These are phyloP conservation scores for Cucumis melo DNA, from an alignment of 306 rosid genomes.

Conservation along the genomic window DNA sequence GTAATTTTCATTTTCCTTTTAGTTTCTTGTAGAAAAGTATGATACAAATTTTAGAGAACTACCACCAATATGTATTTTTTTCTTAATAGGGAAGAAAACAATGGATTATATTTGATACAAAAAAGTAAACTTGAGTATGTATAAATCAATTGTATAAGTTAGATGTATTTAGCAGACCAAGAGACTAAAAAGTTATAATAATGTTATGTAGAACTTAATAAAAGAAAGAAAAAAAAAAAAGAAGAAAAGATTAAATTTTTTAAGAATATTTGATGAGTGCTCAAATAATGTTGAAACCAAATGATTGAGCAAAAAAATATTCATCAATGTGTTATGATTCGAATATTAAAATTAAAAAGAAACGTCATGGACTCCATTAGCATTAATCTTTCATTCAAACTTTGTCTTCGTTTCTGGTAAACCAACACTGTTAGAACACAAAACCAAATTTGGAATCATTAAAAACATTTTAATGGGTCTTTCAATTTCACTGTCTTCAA, in stretches of 20 bases:
- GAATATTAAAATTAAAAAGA: neutral
- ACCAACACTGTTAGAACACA: neutral
- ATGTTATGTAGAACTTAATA: no score
- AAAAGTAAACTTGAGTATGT: no score
- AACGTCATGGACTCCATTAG: neutral
- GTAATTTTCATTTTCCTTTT: no score
- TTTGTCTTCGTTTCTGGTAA: neutral
- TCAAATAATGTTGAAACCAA: neutral
- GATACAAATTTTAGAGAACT: no score
- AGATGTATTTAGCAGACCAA: no score
- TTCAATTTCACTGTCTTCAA: neutral
- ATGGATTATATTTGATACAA: no score
- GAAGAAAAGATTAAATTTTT: neutral
- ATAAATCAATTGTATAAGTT: no score
- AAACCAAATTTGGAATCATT: neutral
- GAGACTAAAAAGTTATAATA: no score
- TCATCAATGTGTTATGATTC: neutral
- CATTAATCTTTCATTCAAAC: neutral
- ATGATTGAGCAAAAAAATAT: neutral
- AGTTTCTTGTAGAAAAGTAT: no score
- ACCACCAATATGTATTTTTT: no score
- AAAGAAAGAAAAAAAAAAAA: no score
- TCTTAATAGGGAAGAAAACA: neutral
- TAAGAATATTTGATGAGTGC: neutral
- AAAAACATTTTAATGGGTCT: neutral